phyloP scores from a whole-genome alignment of 495 filamentous ascomycete species.

The Cryomyces minteri region DNA sequence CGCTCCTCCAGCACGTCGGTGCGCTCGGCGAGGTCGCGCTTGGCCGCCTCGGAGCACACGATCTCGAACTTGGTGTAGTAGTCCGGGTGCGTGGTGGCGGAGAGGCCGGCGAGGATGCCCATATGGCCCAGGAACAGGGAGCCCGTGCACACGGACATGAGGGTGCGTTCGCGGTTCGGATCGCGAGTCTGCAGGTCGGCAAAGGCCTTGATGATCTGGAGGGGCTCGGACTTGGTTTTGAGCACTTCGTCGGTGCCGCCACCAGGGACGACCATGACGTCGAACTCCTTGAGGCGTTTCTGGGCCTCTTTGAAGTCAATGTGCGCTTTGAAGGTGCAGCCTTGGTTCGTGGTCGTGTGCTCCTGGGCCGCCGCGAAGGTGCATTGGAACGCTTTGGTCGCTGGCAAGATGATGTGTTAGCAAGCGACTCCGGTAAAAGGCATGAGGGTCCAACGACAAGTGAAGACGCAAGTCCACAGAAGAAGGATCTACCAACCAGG shows the following conservation, averaged over 20 bases:
- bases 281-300: conserved; percentile 44
- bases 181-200: conserved; percentile 48
- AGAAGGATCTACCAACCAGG: conserved; percentile 20
- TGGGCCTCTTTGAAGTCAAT: conserved; percentile 34
- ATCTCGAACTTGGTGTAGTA: conserved; percentile 37
- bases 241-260: conserved; percentile 34
- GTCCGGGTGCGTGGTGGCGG: conserved; percentile 32
- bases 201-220: conserved; percentile 36
- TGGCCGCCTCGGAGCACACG: conserved; percentile 45
- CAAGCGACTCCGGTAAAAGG: too few species aligned
- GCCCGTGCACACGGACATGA: conserved; percentile 63
- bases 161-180: conserved; percentile 48
- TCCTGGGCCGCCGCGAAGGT: too few species aligned
- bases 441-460: too few species aligned
- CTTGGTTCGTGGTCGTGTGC: too few species aligned
- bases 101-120: conserved; percentile 52
- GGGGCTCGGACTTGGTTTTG: conserved; percentile 27
- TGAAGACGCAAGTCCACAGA: too few species aligned
- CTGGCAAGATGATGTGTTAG: too few species aligned
- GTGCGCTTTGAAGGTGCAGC: too few species aligned
- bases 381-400: too few species aligned
- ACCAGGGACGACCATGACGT: conserved; percentile 53
- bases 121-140: conserved; percentile 51
- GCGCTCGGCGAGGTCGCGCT: conserved; percentile 34
- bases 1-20: conserved; percentile 60